Conservation (phyloP, 805 yeast species). For the Saccharomycopsis microspora region DNA sequence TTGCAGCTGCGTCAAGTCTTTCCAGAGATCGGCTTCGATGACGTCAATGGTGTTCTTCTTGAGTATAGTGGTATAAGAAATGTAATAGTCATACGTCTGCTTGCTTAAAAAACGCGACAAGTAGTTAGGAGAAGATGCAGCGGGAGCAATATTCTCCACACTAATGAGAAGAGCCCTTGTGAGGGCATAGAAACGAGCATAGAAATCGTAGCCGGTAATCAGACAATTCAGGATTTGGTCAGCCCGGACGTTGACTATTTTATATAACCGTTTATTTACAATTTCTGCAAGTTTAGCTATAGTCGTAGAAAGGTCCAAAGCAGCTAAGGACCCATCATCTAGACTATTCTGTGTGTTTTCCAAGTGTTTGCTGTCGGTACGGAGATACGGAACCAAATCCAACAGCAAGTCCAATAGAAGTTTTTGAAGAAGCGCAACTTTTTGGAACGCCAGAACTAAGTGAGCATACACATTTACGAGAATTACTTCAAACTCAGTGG, state of each 20-base stretch:
- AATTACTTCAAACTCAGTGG: constrained; percentile 68
- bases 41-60: constrained; percentile 7
- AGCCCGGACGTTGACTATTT: constrained; percentile 65
- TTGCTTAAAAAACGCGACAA: constrained; percentile 12
- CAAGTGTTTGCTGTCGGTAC: constrained; percentile 15
- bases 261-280: constrained; percentile 67
- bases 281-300: constrained; percentile 58
- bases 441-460: constrained; percentile 59
- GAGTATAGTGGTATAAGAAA: constrained; percentile 6
- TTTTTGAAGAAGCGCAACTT: constrained; percentile 72
- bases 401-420: constrained; percentile 61
- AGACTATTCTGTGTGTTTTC: constrained; percentile 6
- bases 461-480: constrained; percentile 46
- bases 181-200: constrained; percentile 54
- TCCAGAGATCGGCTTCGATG: constrained; percentile 71
- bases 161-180: constrained; percentile 64
- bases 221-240: constrained; percentile 44
- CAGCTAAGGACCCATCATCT: constrained; percentile 28
- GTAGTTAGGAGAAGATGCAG: constrained; percentile 4
- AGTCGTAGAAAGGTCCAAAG: constrained; percentile 55
- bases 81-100: constrained; percentile 11
- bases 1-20: constrained; percentile 47
- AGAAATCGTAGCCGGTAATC: constrained; percentile 41
- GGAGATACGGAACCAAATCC: constrained; percentile 27
- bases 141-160: constrained; percentile 51